Evolutionary conservation across 2,329 filamentous ascomycete species (phyloP), one percentile per base, ranked within the genome.

Genomic region (Alternaria triticimaculans): DNA sequence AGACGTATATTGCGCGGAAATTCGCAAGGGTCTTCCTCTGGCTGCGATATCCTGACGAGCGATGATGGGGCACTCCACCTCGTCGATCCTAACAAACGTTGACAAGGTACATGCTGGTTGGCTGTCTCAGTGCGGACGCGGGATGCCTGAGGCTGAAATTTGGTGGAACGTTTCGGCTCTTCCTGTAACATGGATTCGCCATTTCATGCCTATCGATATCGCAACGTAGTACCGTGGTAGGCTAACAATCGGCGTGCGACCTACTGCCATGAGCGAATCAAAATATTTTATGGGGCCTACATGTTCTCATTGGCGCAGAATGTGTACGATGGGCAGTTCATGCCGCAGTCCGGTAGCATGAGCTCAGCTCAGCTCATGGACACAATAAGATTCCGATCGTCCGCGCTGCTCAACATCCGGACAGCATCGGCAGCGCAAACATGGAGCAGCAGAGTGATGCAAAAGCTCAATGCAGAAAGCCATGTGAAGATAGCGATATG

Each of bases 331-430:
- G 26, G 20, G 49, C 56, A 50, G 50, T 28, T 49, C 28, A 44
- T 45, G 50, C 44, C 43, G 41, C 48, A 23, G 23, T 43, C 43
- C n/a, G 50, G 55, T 37, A 46, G 48, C 48, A 43, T 58, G 30
- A 64, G 65, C 56, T 69, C 55, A 67, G 69, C 67, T 67, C 64
- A 68, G 64, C 63, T 61, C 50, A 48, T 46, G 50, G 63, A 65
- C 65, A 64, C 53, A 51, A 63, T 55, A 69, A 65, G 15, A 49
- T 60, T 63, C 58, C 43, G 49, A 54, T 58, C 25, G 55, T 51
- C 50, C 33, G 54, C 28, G 33, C 44, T 56, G 53, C 48, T 50
- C 15, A 55, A 10, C 43, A 28, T 49, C 23, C 53, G 55, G 56
- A 44, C 25, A 23, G 25, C 53, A 45, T 55, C 45, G 21, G 18